These are phyloP conservation scores for Saccharomycopsis malanga DNA, from an alignment of 805 yeast species.

Conservation along the genomic window DNA sequence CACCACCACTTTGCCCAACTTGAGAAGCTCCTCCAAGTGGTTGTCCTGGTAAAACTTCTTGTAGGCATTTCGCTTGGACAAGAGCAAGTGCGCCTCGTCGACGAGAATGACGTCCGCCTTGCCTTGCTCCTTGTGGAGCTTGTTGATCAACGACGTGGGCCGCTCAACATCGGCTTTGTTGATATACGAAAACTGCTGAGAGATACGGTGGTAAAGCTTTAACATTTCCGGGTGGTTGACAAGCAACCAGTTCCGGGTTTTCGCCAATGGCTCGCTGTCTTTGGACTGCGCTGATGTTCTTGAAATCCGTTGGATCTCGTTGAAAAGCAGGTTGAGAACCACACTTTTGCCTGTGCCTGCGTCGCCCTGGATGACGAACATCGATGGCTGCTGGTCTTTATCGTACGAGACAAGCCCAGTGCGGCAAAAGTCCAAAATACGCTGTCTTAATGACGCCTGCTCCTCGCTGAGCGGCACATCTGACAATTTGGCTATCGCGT, in stretches of 20 bases:
- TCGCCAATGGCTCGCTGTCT: slow-evolving; percentile 22
- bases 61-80: slow-evolving; percentile 39
- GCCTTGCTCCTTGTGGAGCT: slow-evolving; percentile 26
- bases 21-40: slow-evolving; percentile 36
- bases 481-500: neutral
- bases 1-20: slow-evolving; percentile 33
- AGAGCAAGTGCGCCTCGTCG: slow-evolving; percentile 41
- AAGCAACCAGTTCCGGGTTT: slow-evolving; percentile 33
- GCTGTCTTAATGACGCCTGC: slow-evolving; percentile 29
- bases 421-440: slow-evolving; percentile 27
- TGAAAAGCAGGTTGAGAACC: slow-evolving; percentile 36
- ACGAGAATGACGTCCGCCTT: slow-evolving; percentile 35
- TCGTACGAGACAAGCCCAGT: slow-evolving; percentile 22
- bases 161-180: slow-evolving; percentile 35
- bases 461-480: slow-evolving; percentile 30
- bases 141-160: slow-evolving; percentile 39
- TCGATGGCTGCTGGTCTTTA: slow-evolving; percentile 26
- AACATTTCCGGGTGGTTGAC: slow-evolving; percentile 46
- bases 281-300: slow-evolving; percentile 23
- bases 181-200: slow-evolving; percentile 33
- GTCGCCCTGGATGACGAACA: slow-evolving; percentile 40
- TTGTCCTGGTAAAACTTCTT: slow-evolving; percentile 39
- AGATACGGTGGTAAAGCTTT: slow-evolving; percentile 36
- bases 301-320: slow-evolving; percentile 31
- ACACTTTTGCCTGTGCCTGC: slow-evolving; percentile 45